Conservation (phyloP, 2,329 filamentous ascomycete genomes). For the Botrytis paeoniae region DNA sequence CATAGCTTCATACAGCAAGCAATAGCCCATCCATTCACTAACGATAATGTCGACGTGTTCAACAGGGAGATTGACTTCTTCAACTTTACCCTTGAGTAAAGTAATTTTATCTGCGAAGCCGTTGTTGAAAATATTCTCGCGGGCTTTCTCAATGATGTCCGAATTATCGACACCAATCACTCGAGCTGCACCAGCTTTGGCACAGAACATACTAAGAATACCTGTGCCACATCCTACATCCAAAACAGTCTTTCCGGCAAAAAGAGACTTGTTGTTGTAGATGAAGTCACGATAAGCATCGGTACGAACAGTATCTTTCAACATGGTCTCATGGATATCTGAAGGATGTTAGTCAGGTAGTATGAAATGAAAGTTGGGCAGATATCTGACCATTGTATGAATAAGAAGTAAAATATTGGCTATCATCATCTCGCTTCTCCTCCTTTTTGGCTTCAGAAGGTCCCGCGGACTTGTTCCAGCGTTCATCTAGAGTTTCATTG, state of each 20-base stretch:
- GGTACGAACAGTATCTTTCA: conserved; percentile 84
- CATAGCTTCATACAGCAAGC: conserved; percentile 92
- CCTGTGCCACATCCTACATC: conserved; percentile 88
- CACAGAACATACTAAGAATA: conserved; percentile 92
- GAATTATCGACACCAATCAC: conserved; percentile 93
- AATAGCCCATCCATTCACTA: conserved; percentile 98
- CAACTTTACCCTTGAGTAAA: conserved; percentile 79
- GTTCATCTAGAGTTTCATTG: conserved; percentile 41
- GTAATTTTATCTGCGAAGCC: conserved; percentile 71
- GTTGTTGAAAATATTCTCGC: conserved; percentile 81
- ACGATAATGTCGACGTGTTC: conserved; percentile 89
- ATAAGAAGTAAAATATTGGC: conserved; percentile 63
- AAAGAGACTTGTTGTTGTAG: conserved; percentile 84
- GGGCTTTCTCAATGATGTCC: conserved; percentile 81
- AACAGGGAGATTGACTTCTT: conserved; percentile 77
- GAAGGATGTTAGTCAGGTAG: conserved; percentile 3
- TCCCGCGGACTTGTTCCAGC: conserved; percentile 40
- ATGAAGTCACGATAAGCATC: conserved; percentile 94
- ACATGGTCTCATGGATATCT: conserved; percentile 95
- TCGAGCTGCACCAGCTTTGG: conserved; percentile 78
- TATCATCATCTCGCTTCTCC: conserved; percentile 50
- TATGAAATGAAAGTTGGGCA: conserved; percentile 19
- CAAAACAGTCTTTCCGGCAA: conserved; percentile 80
- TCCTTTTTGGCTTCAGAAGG: conserved; percentile 27
- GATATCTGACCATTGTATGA: conserved; percentile 57